phyloP scores from a whole-genome alignment of 2,329 filamentous ascomycete genomes.

The Teratosphaeriaceae sp. region DNA sequence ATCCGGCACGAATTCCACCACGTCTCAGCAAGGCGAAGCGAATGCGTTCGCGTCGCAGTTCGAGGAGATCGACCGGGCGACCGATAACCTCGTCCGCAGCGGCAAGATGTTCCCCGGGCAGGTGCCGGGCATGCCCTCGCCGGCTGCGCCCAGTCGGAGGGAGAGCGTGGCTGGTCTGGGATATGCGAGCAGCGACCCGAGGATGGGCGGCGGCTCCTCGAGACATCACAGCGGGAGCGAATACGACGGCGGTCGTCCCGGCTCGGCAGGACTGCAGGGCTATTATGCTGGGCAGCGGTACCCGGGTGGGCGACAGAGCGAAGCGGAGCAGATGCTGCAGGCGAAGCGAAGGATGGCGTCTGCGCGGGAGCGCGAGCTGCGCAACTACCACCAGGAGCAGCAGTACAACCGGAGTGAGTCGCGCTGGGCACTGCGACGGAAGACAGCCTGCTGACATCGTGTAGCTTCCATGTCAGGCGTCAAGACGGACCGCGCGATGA shows the following conservation, averaged over 20 bases:
- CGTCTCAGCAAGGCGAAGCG: conserved; percentile 58
- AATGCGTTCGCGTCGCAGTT: conserved; percentile 80
- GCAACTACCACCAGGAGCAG: conserved; percentile 99
- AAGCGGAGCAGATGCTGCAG: conserved; percentile 98
- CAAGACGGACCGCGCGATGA: conserved; percentile 85
- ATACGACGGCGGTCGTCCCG: conserved; percentile 69
- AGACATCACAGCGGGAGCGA: conserved; percentile 82
- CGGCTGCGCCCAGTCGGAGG: conserved; percentile 54
- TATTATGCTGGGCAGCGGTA: conserved; percentile 94
- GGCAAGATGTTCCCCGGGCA: conserved; percentile 69
- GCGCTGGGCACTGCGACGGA: not conserved
- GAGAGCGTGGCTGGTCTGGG: conserved; percentile 69
- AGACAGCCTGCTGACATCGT: not conserved
- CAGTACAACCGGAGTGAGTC: conserved; percentile 96
- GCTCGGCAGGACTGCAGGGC: conserved; percentile 75
- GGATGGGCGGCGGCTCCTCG: conserved; percentile 54
- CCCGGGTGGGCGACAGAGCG: conserved; percentile 74
- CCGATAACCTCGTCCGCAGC: conserved; percentile 94
- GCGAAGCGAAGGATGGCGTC: conserved; percentile 98
- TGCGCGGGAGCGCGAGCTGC: conserved; percentile 96
- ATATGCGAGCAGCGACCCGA: conserved; percentile 49
- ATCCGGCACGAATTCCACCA: conserved; percentile 67
- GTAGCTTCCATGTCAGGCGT: conserved; percentile 60
- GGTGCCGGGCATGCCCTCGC: conserved; percentile 26
- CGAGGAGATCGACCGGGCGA: conserved; percentile 92